phyloP scores from a whole-genome alignment of 768 basidiomycete genomes.

The Podaxis sp. region DNA sequence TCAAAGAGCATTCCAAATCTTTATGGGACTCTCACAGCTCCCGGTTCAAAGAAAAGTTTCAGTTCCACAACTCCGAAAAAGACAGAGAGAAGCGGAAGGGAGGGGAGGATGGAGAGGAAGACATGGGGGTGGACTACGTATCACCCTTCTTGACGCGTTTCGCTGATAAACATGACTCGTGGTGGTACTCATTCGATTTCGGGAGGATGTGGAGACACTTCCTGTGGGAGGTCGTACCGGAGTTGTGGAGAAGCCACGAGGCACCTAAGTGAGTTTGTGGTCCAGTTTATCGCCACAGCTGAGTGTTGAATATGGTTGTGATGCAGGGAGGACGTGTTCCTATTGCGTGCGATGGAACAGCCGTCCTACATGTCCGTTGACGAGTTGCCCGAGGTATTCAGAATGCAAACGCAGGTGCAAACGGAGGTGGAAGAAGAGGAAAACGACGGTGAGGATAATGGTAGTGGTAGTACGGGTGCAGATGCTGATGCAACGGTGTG shows the following conservation, averaged over 20 bases:
- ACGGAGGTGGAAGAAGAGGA: neutral
- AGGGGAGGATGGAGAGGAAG: neutral
- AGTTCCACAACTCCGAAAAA: too few relatives aligned
- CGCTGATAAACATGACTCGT: neutral
- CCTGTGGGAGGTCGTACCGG: slow-evolving; percentile 1
- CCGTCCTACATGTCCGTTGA: neutral
- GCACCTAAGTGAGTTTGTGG: neutral
- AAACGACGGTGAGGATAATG: neutral
- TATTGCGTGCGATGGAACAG: slow-evolving; percentile 9
- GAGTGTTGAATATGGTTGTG: neutral
- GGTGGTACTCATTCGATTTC: neutral
- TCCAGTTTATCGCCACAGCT: neutral
- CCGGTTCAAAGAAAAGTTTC: neutral
- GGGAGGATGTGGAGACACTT: neutral
- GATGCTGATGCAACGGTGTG: neutral
- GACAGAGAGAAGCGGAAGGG: too few relatives aligned
- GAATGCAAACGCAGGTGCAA: neutral
- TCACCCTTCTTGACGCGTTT: slow-evolving; percentile 7
- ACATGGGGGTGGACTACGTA: neutral
- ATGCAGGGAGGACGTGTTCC: slow-evolving; percentile 5
- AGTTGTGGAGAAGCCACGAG: neutral
- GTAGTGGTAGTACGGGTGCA: neutral
- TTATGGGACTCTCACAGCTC: neutral
- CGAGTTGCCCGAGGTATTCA: neutral
- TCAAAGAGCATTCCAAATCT: neutral